A percentile compares a stretch with the other conserved stretches of the same genome.
Conservation (phyloP, 805 yeast species). For the Kurtzmaniella fragi region DNA sequence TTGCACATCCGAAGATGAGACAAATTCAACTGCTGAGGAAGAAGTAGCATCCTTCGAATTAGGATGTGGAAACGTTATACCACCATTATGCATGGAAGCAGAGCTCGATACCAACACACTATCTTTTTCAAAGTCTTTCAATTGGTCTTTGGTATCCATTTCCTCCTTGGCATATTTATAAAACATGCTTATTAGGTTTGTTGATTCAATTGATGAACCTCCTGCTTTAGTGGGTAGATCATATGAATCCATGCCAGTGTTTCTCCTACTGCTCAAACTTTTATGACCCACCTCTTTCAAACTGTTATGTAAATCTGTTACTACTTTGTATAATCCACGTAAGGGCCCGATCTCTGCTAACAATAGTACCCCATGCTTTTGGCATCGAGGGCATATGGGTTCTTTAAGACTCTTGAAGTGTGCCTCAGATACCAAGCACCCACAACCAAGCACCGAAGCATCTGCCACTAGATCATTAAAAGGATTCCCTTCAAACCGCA, state of each 20-base stretch:
- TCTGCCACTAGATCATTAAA: constrained; percentile 18
- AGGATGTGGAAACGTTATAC: too few relatives aligned
- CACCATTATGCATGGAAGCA: too few relatives aligned
- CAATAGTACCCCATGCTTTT: constrained; percentile 12
- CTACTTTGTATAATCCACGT: constrained; percentile 24
- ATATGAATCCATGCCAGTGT: not conserved
- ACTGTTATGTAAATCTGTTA: constrained; percentile 14
- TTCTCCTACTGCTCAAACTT: not conserved
- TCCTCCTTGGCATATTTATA: constrained; percentile 39
- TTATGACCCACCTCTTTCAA: not conserved
- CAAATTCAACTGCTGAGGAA: too few relatives aligned
- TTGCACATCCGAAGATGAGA: too few relatives aligned
- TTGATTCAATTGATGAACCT: constrained; percentile 10
- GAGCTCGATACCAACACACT: too few relatives aligned
- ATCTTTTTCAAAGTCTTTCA: too few relatives aligned
- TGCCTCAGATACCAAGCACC: constrained; percentile 35
- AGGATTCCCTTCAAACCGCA: constrained; percentile 17
- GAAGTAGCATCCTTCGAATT: too few relatives aligned
- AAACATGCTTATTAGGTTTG: constrained; percentile 32
- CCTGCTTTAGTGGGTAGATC: too few relatives aligned
- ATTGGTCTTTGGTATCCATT: not conserved
- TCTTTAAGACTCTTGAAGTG: constrained; percentile 11
- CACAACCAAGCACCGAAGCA: constrained; percentile 34
- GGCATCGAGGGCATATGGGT: constrained; percentile 23
- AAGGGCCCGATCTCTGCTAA: constrained; percentile 27